phyloP scores from a whole-genome alignment of 192 early-diverging fungal species.

The Coemansia nantahalensis region DNA sequence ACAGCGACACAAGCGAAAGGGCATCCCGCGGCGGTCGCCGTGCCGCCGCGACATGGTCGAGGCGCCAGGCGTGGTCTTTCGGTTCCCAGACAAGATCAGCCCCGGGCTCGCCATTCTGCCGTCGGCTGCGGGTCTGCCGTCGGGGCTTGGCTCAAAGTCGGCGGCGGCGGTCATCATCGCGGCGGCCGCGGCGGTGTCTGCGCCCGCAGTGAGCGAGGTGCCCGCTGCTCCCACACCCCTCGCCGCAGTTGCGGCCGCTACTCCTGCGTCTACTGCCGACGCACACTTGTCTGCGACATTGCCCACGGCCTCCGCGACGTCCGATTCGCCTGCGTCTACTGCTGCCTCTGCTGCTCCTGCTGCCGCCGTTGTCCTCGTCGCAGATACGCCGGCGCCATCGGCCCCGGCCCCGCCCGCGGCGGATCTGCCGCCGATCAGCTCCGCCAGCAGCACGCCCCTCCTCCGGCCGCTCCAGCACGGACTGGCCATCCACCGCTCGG shows the following conservation, averaged over 20 bases:
- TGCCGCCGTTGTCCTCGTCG: too few species aligned
- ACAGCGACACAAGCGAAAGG: slow-evolving; percentile 50
- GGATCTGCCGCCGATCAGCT: slow-evolving; percentile 21
- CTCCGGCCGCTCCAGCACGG: slow-evolving; percentile 20
- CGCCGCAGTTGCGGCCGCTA: slow-evolving; percentile 3
- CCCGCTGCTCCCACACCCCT: too few species aligned
- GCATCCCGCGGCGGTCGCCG: slow-evolving; percentile 51
- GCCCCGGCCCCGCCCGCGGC: slow-evolving; percentile 1
- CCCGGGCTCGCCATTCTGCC: slow-evolving; percentile 37
- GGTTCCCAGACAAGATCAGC: slow-evolving; percentile 54
- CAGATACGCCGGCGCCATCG: not conserved
- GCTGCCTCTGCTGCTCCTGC: slow-evolving; percentile 3
- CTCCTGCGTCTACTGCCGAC: slow-evolving; percentile 9
- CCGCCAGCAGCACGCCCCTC: slow-evolving; percentile 38
- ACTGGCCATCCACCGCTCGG: slow-evolving; percentile 45
- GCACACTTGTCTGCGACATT: slow-evolving; percentile 4
- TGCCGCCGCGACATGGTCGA: slow-evolving; percentile 51
- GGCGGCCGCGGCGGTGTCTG: not conserved
- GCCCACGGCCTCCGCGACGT: slow-evolving; percentile 6
- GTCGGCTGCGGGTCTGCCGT: slow-evolving; percentile 45
- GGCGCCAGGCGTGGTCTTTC: slow-evolving; percentile 52
- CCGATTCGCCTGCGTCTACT: slow-evolving; percentile 14
- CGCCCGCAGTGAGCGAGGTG: not conserved
- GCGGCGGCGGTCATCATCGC: slow-evolving; percentile 43
- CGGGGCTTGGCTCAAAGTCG: slow-evolving; percentile 44